These are phyloP conservation scores for Trichoderma koningii DNA, from an alignment of 2,329 filamentous ascomycete species.

Conservation along the genomic window DNA sequence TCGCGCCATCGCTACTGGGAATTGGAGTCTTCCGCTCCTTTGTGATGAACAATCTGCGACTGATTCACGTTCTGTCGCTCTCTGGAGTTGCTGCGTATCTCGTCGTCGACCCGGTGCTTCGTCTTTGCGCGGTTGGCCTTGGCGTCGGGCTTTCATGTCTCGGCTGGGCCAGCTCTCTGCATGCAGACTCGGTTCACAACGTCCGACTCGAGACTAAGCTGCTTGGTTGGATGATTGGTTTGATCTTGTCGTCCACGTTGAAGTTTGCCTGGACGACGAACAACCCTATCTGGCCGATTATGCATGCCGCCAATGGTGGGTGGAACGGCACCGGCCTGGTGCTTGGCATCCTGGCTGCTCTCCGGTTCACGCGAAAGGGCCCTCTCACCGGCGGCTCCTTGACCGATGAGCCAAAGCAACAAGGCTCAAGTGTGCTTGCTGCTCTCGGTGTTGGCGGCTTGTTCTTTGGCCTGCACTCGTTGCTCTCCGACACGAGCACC, in stretches of 20 bases:
- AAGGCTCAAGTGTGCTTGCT: constrained; percentile 69
- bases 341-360: constrained; percentile 72
- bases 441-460: constrained; percentile 79
- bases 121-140: constrained; percentile 80
- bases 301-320: constrained; percentile 86
- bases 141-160: constrained; percentile 79
- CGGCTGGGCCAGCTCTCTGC: constrained; percentile 81
- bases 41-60: constrained; percentile 67
- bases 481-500: constrained; percentile 95
- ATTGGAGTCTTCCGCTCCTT: constrained; percentile 69
- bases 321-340: constrained; percentile 84
- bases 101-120: constrained; percentile 68
- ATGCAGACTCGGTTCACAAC: constrained; percentile 73
- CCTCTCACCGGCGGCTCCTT: constrained; percentile 49
- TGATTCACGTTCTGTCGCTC: constrained; percentile 76
- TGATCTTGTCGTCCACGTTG: constrained; percentile 81
- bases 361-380: constrained; percentile 71
- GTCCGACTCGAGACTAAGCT: constrained; percentile 79
- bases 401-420: constrained; percentile 43
- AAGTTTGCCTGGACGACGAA: constrained; percentile 95
- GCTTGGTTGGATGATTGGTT: constrained; percentile 75
- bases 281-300: constrained; percentile 94
- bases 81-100: constrained; percentile 78
- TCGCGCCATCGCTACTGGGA: constrained; percentile 77
- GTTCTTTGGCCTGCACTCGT: constrained; percentile 86